Percentiles rank a stretch among this genome's conserved stretches.
Evolutionary conservation across 345 rosid genomes (phyloP).

Genomic region (Hibiscus tridactylites): DNA sequence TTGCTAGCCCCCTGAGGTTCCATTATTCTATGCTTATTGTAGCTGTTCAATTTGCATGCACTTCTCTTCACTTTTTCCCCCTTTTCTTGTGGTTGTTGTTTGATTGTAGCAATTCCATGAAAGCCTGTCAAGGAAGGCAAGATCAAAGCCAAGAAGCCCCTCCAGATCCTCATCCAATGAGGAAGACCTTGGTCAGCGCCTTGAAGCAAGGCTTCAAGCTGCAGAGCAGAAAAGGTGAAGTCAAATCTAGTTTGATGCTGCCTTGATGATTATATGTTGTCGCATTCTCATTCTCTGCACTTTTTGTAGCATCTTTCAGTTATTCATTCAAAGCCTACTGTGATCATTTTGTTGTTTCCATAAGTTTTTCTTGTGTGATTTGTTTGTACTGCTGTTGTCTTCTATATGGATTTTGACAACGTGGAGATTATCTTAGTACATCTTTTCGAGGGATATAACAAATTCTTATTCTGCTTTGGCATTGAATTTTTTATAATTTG

Average conservation of each 20-base stretch:
- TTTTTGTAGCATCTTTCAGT: background rate
- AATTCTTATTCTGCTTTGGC: background rate
- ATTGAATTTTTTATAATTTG: background rate
- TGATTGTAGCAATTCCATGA: conserved; percentile 75
- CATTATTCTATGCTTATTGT: no score
- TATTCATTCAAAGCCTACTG: background rate
- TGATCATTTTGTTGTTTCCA: background rate
- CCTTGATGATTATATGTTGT: background rate
- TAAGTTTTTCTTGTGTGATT: background rate
- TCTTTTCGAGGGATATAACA: background rate
- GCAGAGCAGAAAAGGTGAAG: conserved; percentile 86
- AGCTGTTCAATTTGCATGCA: background rate
- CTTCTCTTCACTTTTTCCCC: background rate
- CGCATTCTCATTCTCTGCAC: background rate
- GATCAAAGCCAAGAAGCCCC: conserved; percentile 79
- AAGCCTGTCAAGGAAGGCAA: conserved; percentile 77
- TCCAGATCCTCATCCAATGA: conserved; percentile 54
- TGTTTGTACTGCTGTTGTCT: background rate
- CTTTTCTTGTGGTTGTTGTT: background rate
- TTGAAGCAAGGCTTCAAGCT: conserved; percentile 89
- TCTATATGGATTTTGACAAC: background rate
- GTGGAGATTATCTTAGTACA: background rate
- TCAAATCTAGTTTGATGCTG: background rate
- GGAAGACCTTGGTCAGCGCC: conserved; percentile 88
- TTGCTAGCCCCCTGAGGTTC: background rate